phyloP scores from a whole-genome alignment of 2,329 filamentous ascomycete species.

The Cladosporium cucumerinum region DNA sequence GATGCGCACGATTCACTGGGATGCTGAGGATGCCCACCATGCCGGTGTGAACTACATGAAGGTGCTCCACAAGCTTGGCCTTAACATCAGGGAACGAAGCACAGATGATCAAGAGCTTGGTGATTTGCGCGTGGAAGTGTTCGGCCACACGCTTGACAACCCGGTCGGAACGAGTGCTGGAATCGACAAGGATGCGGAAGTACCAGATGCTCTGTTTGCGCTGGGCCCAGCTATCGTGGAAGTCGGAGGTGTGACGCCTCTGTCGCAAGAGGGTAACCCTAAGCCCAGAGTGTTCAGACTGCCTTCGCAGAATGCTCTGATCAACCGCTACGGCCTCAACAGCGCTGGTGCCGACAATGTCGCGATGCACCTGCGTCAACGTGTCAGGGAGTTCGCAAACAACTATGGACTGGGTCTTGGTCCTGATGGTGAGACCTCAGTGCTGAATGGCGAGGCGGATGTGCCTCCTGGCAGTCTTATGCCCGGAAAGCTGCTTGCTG shows the following conservation, averaged over 20 bases:
- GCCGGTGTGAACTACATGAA: slow-evolving; percentile 69
- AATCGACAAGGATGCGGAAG: slow-evolving; percentile 89
- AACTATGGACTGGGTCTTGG: slow-evolving; percentile 62
- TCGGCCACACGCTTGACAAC: slow-evolving; percentile 73
- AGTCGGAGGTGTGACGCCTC: slow-evolving; percentile 83
- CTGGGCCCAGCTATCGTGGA: slow-evolving; percentile 85
- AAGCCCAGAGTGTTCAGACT: slow-evolving; percentile 85
- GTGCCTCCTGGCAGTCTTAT: slow-evolving; percentile 80
- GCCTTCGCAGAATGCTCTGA: slow-evolving; percentile 76
- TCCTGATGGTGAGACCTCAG: slow-evolving; percentile 62
- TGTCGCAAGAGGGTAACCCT: slow-evolving; percentile 84
- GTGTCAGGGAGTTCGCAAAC: slow-evolving; percentile 74
- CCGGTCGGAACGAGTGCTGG: slow-evolving; percentile 94
- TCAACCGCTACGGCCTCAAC: slow-evolving; percentile 96
- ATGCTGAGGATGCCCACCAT: slow-evolving; percentile 91
- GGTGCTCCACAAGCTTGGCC: slow-evolving; percentile 65
- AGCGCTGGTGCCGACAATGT: slow-evolving; percentile 85
- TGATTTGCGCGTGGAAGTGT: slow-evolving; percentile 62
- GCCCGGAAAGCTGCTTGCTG: slow-evolving; percentile 73
- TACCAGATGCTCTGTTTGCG: slow-evolving; percentile 79
- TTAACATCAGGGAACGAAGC: slow-evolving; percentile 82
- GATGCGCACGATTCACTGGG: slow-evolving; percentile 64
- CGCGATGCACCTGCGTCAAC: slow-evolving; percentile 71
- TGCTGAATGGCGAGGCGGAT: slow-evolving; percentile 71
- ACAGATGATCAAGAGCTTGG: slow-evolving; percentile 50